A percentile compares a stretch with the other conserved stretches of the same genome.
phyloP scores from a whole-genome alignment of 2,329 filamentous ascomycete genomes.

The Pseudogymnoascus sp. region DNA sequence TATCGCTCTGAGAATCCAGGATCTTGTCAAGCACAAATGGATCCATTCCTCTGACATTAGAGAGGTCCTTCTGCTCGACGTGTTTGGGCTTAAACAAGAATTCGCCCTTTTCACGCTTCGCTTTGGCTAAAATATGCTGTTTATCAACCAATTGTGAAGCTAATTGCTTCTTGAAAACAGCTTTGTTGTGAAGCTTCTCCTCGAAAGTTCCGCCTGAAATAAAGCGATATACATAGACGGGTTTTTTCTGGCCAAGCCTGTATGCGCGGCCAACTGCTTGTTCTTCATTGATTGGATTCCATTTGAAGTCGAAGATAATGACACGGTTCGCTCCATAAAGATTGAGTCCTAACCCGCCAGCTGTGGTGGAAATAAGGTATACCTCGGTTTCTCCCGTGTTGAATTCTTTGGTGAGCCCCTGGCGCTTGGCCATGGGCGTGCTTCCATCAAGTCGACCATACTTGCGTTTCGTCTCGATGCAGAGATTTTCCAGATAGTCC shows the following conservation, averaged over 20 bases:
- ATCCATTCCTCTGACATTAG: conserved; percentile 50
- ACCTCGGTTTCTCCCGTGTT: conserved; percentile 51
- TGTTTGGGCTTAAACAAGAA: conserved; percentile 53
- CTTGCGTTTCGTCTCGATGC: conserved; percentile 41
- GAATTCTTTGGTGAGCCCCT: conserved; percentile 59
- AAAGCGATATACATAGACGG: conserved; percentile 79
- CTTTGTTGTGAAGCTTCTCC: conserved; percentile 60
- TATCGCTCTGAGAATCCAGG: conserved; percentile 41
- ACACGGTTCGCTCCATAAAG: conserved; percentile 78
- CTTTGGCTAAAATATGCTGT: conserved; percentile 63
- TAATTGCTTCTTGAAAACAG: conserved; percentile 76
- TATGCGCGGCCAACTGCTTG: conserved; percentile 84
- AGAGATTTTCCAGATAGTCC: conserved; percentile 55
- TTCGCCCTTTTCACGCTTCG: conserved; percentile 44
- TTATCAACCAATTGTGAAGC: conserved; percentile 75
- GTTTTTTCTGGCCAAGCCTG: conserved; percentile 72
- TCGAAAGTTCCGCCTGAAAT: conserved; percentile 74
- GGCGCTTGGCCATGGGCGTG: conserved; percentile 49
- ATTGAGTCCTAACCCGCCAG: conserved; percentile 77
- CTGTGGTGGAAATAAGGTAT: conserved; percentile 74
- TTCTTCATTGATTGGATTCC: conserved; percentile 73
- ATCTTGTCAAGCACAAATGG: conserved; percentile 51
- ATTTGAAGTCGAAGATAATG: conserved; percentile 76
- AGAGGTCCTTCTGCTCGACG: conserved; percentile 43
- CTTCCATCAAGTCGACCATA: conserved; percentile 59